A percentile compares a stretch with the other conserved stretches of the same genome.
Conservation (phyloP, 2,329 filamentous ascomycete species). For the Fusarium keratoplasticum region DNA sequence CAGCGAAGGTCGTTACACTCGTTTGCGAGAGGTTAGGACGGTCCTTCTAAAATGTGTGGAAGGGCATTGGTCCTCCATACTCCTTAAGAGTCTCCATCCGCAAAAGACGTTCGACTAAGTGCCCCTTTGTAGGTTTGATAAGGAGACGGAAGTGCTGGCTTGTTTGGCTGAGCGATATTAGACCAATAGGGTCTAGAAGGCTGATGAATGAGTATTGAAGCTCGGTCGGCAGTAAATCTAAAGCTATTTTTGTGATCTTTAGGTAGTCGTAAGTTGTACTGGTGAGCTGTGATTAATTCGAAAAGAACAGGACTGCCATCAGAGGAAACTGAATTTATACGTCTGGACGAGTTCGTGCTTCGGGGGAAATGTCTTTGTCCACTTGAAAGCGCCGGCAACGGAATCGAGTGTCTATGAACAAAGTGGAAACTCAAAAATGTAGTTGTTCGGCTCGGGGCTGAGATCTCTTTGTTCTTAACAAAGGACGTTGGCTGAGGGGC, state of each 20-base stretch:
- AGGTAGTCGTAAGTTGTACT: not conserved
- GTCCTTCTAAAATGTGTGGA: no score
- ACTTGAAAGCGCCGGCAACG: not conserved
- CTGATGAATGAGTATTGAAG: constrained; percentile 27
- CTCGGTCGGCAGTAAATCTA: constrained; percentile 13
- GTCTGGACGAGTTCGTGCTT: no score
- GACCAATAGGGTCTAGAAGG: constrained; percentile 26
- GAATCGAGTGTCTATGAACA: not conserved
- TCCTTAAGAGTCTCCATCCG: not conserved
- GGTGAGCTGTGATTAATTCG: no score
- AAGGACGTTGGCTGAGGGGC: not conserved
- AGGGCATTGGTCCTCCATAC: constrained; percentile 6
- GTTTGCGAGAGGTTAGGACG: no score
- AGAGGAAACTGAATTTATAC: no score
- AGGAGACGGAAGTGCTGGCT: constrained; percentile 18
- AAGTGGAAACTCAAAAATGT: not conserved
- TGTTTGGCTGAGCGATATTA: constrained; percentile 27
- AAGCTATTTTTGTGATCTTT: constrained; percentile 1
- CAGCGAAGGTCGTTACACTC: no score
- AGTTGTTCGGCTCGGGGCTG: not conserved
- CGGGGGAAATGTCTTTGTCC: no score
- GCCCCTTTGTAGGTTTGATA: constrained; percentile 11
- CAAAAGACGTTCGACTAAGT: constrained; percentile 21
- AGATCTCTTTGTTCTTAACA: not conserved
- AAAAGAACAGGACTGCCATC: no score